Percentiles rank a stretch among this genome's conserved stretches.
Conservation (phyloP, 1,284 basidiomycete genomes). For the Sphagnurus paluster region DNA sequence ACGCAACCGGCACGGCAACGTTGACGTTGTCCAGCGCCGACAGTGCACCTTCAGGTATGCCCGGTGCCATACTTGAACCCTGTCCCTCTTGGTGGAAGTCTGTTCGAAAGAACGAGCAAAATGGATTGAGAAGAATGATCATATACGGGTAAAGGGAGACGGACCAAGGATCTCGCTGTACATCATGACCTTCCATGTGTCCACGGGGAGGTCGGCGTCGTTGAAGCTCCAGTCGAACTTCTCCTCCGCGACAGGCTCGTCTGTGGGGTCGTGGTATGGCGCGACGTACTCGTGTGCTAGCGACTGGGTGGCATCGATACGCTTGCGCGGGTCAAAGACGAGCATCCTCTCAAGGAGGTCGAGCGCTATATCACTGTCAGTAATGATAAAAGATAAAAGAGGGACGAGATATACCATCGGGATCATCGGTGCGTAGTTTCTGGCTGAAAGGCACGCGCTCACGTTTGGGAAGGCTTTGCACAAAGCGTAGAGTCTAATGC, state of each 20-base stretch:
- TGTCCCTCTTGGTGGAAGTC: slow-evolving; percentile 80
- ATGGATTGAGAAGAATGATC: background rate
- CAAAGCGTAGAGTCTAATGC: slow-evolving; percentile 98
- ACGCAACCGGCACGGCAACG: slow-evolving; percentile 10
- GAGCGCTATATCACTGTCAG: slow-evolving; percentile 59
- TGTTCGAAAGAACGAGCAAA: slow-evolving; percentile 25
- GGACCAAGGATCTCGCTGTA: slow-evolving; percentile 92
- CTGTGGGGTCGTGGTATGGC: slow-evolving; percentile 98
- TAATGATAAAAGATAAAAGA: background rate
- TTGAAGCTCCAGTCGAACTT: slow-evolving; percentile 99
- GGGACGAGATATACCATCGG: slow-evolving; percentile 59
- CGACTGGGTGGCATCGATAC: slow-evolving; percentile 93
- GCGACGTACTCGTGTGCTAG: slow-evolving; percentile 93
- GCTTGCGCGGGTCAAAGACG: slow-evolving; percentile 96
- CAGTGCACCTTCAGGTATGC: slow-evolving; percentile 62
- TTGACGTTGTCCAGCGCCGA: slow-evolving; percentile 51
- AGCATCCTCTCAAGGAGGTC: slow-evolving; percentile 99
- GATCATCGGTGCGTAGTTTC: slow-evolving; percentile 90
- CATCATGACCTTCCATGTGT: slow-evolving; percentile 99
- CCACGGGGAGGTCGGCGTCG: slow-evolving; percentile 98
- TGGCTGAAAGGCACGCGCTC: slow-evolving; percentile 94
- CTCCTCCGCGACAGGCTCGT: slow-evolving; percentile 93
- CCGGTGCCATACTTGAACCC: slow-evolving; percentile 35
- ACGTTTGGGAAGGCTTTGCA: slow-evolving; percentile 95
- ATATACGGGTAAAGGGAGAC: slow-evolving; percentile 26